Percentiles rank a stretch among this genome's conserved stretches.
These are phyloP conservation scores for Uronychia binucleata DNA, from an alignment of 73 alveolate species.

Conservation along the genomic window DNA sequence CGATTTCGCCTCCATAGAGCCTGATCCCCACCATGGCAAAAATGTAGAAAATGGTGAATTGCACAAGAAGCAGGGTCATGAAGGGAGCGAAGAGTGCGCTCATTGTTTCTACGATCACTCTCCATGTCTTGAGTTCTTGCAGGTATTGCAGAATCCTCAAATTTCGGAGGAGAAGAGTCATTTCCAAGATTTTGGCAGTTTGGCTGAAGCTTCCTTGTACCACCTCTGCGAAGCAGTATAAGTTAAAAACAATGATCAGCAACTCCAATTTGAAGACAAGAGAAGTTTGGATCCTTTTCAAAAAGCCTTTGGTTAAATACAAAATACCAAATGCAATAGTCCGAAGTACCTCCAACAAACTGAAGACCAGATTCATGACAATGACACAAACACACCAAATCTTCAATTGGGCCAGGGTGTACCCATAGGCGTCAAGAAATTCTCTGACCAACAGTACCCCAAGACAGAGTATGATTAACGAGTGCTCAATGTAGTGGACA, in stretches of 20 bases:
- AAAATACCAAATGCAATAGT: conserved; percentile 4
- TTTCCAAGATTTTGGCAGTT: conserved; percentile 16
- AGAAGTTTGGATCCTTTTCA: background rate
- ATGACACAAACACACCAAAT: background rate
- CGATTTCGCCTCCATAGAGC: conserved; percentile 66
- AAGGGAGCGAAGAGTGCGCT: conserved; percentile 43
- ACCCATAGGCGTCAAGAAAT: background rate
- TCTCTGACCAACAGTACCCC: conserved; percentile 3
- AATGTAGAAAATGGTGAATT: conserved; percentile 53
- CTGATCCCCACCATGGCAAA: conserved; percentile 66
- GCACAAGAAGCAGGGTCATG: conserved; percentile 52
- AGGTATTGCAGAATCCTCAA: conserved; percentile 17
- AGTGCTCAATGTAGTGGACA: background rate
- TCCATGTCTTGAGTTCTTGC: conserved; percentile 39
- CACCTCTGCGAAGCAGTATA: background rate
- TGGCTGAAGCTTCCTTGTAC: conserved; percentile 4
- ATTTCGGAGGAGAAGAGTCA: conserved; percentile 9
- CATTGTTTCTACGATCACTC: conserved; percentile 40
- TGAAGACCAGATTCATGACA: background rate
- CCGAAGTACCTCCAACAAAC: background rate
- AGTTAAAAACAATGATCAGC: background rate
- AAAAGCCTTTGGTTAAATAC: background rate
- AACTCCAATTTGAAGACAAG: background rate
- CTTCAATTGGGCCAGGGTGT: background rate
- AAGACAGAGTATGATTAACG: conserved; percentile 4